phyloP scores from a whole-genome alignment of 306 rosid species.

The Castanea crenata region DNA sequence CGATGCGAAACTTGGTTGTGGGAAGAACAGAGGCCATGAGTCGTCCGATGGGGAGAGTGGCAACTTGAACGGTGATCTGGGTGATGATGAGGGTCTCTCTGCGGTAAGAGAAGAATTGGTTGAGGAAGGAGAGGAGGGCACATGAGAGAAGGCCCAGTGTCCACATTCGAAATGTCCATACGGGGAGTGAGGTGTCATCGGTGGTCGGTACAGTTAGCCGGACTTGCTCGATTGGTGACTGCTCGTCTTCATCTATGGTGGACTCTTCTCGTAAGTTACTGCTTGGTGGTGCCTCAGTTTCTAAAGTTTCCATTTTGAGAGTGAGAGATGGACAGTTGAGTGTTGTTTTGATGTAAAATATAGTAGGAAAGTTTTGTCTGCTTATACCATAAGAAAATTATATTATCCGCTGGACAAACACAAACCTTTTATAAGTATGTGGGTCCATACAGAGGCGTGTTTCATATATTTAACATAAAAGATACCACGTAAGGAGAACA shows the following conservation, averaged over 20 bases:
- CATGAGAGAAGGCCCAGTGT: conserved; percentile 59
- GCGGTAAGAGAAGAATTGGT: conserved; percentile 79
- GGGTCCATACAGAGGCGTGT: too few species aligned
- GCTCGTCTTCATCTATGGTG: conserved; percentile 36
- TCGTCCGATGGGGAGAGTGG: conserved; percentile 66
- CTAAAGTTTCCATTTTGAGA: background rate
- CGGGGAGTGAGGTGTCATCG: conserved; percentile 60
- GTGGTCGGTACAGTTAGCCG: conserved; percentile 60
- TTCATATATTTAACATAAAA: too few species aligned
- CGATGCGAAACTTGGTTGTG: conserved; percentile 34
- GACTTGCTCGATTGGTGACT: conserved; percentile 69
- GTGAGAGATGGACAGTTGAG: too few species aligned
- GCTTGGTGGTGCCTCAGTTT: background rate
- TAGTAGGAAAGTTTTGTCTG: too few species aligned
- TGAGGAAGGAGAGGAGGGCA: conserved; percentile 60
- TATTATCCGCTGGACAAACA: too few species aligned
- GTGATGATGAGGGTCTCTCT: conserved; percentile 65
- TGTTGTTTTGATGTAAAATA: too few species aligned
- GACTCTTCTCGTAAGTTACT: background rate
- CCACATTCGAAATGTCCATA: conserved; percentile 97
- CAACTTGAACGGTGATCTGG: conserved; percentile 61
- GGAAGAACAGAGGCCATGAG: conserved; percentile 63
- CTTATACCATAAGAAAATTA: fast-evolving
- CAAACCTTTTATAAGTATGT: too few species aligned
- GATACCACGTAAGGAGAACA: too few species aligned